Conservation (phyloP, 2,329 filamentous ascomycete genomes). For the Venturia aucupariae region DNA sequence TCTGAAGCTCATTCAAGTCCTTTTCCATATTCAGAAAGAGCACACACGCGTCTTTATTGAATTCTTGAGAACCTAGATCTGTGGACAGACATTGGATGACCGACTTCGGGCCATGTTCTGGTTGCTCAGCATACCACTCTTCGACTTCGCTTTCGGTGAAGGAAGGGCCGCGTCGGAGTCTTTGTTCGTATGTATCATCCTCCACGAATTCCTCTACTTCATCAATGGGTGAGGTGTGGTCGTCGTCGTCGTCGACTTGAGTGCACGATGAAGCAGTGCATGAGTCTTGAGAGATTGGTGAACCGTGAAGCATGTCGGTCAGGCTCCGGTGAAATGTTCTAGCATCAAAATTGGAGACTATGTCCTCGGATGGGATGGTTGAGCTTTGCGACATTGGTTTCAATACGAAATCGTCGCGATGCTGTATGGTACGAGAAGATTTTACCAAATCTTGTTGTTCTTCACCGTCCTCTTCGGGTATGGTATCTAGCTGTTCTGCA, state of each 20-base stretch:
- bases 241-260: not conserved
- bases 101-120: not conserved
- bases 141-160: slow-evolving; percentile 1
- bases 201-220: not conserved
- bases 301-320: not conserved
- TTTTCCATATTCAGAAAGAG: not conserved
- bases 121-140: not conserved
- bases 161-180: not conserved
- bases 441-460: not conserved
- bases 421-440: not conserved
- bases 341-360: not conserved
- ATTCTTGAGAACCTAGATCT: not conserved
- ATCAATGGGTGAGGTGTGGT: not conserved
- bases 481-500: not conserved
- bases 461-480: not conserved
- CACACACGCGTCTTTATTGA: not conserved
- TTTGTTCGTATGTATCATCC: not conserved
- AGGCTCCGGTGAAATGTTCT: not conserved
- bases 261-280: slow-evolving; percentile 3
- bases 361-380: not conserved
- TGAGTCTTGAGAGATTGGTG: not conserved
- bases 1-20: not conserved
- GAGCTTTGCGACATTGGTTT: not conserved
- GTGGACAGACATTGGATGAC: not conserved
- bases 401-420: not conserved